These are phyloP conservation scores for Sporothrix mexicana DNA, from an alignment of 2,329 filamentous ascomycete species.

Conservation along the genomic window DNA sequence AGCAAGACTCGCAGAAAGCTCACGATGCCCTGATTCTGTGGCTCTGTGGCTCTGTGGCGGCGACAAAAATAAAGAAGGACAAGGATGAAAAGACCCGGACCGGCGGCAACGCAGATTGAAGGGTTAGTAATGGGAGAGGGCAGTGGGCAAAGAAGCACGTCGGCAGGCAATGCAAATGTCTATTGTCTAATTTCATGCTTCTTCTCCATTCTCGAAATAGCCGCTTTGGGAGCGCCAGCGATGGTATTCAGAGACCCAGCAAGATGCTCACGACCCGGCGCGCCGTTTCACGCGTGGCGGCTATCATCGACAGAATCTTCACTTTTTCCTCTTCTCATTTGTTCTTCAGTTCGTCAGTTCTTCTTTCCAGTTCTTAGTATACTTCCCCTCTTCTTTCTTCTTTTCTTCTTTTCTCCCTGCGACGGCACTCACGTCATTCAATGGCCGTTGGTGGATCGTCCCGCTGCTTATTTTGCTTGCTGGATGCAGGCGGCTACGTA, in stretches of 20 bases:
- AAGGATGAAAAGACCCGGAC: neutral
- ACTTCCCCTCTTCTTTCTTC: neutral
- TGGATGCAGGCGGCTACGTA: conserved; percentile 16
- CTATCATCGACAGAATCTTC: neutral
- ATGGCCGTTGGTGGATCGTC: conserved; percentile 10
- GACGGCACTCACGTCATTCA: neutral
- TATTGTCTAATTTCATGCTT: neutral
- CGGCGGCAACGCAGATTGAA: conserved; percentile 9
- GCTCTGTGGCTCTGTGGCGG: conserved; percentile 9
- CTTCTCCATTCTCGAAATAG: neutral
- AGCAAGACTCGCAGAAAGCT: neutral
- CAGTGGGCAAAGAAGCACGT: neutral
- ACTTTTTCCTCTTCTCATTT: neutral
- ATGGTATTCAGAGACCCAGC: neutral
- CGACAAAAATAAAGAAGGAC: neutral
- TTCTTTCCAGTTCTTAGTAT: neutral
- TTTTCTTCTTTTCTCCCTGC: neutral
- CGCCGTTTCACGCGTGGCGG: conserved; percentile 6
- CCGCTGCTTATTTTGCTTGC: neutral
- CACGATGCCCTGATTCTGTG: neutral
- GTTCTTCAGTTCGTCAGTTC: too few relatives aligned
- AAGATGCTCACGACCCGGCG: neutral
- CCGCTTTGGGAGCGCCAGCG: neutral
- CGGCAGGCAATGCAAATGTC: neutral
- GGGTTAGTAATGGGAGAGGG: neutral